Evolutionary conservation across 805 yeast genomes (phyloP).

Genomic region (Schwanniomyces occidentalis): DNA sequence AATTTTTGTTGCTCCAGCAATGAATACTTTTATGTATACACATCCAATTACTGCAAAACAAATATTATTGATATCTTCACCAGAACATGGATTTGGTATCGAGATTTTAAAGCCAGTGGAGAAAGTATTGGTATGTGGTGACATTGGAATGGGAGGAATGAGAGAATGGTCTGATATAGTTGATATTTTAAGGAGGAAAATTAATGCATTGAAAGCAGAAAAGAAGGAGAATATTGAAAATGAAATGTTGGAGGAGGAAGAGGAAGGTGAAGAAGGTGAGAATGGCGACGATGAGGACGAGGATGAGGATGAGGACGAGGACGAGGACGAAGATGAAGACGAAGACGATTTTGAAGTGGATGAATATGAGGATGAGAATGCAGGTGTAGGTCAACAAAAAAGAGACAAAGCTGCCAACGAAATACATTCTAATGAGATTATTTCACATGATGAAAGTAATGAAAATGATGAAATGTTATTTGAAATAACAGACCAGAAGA

Average conservation of each 20-base stretch:
- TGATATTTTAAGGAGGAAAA: conserved; percentile 39
- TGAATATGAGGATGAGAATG: conserved; percentile 6
- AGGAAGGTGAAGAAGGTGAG: conserved; percentile 39
- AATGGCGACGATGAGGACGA: conserved; percentile 39
- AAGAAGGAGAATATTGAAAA: conserved; percentile 22
- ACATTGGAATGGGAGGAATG: conserved; percentile 53
- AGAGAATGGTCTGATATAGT: conserved; percentile 49
- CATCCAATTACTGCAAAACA: conserved; percentile 48
- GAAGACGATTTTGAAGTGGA: conserved; percentile 23
- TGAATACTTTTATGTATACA: conserved; percentile 50
- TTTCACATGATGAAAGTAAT: background rate
- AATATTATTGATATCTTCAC: conserved; percentile 27
- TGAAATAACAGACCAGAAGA: conserved; percentile 20
- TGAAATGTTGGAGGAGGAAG: conserved; percentile 31
- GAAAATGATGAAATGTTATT: conserved; percentile 17
- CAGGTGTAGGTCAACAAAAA: conserved; percentile 5
- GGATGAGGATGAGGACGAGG: conserved; percentile 40
- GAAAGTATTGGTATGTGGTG: conserved; percentile 48
- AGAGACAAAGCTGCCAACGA: conserved; percentile 1
- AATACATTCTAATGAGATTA: background rate
- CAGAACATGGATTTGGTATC: conserved; percentile 43
- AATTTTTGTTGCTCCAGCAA: conserved; percentile 48
- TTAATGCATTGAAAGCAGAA: conserved; percentile 23
- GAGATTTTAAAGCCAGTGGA: conserved; percentile 48
- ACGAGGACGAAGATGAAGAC: conserved; percentile 37